These are phyloP conservation scores for Corynespora cassiicola DNA, from an alignment of 2,329 filamentous ascomycete genomes.

Conservation along the genomic window DNA sequence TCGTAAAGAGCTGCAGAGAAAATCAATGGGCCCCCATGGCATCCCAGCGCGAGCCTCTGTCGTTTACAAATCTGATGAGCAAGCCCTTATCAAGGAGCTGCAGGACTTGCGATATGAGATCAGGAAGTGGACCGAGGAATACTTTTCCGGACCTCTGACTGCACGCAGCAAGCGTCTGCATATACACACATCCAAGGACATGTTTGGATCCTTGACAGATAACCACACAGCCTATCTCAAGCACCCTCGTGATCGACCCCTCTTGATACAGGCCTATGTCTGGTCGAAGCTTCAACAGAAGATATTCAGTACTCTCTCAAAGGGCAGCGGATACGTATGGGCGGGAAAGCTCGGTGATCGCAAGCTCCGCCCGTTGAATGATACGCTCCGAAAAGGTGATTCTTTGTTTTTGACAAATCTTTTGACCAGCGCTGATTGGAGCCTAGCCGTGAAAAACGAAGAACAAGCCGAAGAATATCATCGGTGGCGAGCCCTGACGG, in stretches of 20 bases:
- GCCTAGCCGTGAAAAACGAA: conserved; percentile 44
- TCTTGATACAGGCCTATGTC: conserved; percentile 44
- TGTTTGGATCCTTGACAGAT: conserved; percentile 42
- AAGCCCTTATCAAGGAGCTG: conserved; percentile 42
- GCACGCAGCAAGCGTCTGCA: conserved; percentile 37
- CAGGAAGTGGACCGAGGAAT: conserved; percentile 41
- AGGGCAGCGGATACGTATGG: conserved; percentile 46
- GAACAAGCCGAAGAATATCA: conserved; percentile 44
- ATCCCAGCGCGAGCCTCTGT: conserved; percentile 31
- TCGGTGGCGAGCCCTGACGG: conserved; percentile 42
- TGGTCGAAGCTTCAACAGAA: conserved; percentile 45
- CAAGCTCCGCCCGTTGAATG: conserved; percentile 43
- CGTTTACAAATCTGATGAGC: conserved; percentile 44
- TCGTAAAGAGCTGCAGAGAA: conserved; percentile 42
- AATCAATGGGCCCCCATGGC: conserved; percentile 37
- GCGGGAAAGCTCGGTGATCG: conserved; percentile 45
- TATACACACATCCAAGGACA: conserved; percentile 36
- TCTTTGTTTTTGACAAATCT: conserved; percentile 3
- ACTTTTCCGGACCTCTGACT: conserved; percentile 37
- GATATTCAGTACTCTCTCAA: conserved; percentile 43
- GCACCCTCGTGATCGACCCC: conserved; percentile 36
- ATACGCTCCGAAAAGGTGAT: conserved; percentile 43
- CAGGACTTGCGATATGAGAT: conserved; percentile 42
- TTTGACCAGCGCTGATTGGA: conserved; percentile 1
- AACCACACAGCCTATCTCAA: conserved; percentile 43